Base-by-base conservation (phyloP, 2,329 filamentous ascomycete genomes). In the Exophiala mesophila region DNA sequence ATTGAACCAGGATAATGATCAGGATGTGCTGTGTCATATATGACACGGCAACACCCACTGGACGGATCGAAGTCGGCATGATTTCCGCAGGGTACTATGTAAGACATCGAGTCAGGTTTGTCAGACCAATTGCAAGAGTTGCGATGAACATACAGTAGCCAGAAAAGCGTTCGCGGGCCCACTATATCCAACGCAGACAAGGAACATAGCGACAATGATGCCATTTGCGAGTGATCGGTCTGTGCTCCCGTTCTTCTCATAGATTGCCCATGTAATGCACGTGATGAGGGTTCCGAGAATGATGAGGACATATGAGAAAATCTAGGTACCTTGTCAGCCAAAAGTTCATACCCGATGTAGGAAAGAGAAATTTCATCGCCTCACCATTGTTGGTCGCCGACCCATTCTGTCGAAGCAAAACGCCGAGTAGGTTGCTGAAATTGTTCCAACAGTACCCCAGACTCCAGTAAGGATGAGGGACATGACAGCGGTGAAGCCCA, bases 361-460 rank as follows among this genome's bases (percentile, higher is more conserved):
- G n/a, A n/a, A n/a, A n/a, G n/a, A n/a, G n/a, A n/a, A n/a, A n/a
- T n/a, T n/a, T 63, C 67, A 1, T 71, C 70, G 3, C 58, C 52
- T 4, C 4, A 79, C 56, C 6, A 80, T 65, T 73, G 78, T 78
- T 36, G 68, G 72, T 39, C 75, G 67, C 21, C 75, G 71, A 24
- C 75, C 75, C 74, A 74, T 78, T 55, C 73, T 71, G 55, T 78
- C 76, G 1, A 71, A 71, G 12, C 78, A 59, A 44, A 63, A 76
- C 23, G 64, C 63, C 0, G 72, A 75, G 0, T 74, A 73, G 19
- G 77, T 53, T 15, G 56, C 55, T 5, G 94, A 94, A 74, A 83
- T 89, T 75, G 87, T 88, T 72, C 94, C 88, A 74, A 88, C 90
- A 71, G 94, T 81, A 69, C 82, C 84, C 60, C 90, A 90, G 70